Evolutionary conservation across 331 rosid genomes (phyloP), one percentile per base, ranked within the genome.

Genomic region (Rosa hybrid): DNA sequence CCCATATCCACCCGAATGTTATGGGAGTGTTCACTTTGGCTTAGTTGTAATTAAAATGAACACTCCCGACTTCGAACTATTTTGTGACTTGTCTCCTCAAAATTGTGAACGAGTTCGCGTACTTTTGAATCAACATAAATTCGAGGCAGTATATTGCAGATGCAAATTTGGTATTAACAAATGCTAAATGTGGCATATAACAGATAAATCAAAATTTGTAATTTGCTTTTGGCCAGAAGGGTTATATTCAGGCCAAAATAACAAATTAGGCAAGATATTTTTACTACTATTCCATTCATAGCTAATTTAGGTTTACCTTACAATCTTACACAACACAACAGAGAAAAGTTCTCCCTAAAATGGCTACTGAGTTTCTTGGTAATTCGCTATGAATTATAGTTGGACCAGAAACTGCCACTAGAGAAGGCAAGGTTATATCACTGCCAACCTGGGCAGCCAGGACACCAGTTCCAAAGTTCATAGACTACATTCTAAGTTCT

Each of bases 361-460:
- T 80, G 87, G 87, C 88, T 84, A 79, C 85, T 18, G 81, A 77
- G 91, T 87, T 88, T 83, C 83, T 80, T 71, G 77, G 82, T 71
- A 84, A 86, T 83, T 80, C 72, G 84, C 84, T 87, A 86, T 84
- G 81, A 84, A 82, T 83, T 64, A 38, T 84, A 82, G 79, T 73
- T 86, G 80, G 90, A 85, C 92, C 89, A 85, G 87, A 89, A 88
- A 90, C 93, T 93, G 94, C 99, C 99, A 89, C 99, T 78, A 96
- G 99, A 88, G 98, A 93, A 87, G 97, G 97, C 98, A 87, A 81
- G 83, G 81, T 77, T 83, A 88, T 86, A 81, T 20, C 57, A 46
- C 87, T 85, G 94, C 97, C 97, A 88, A 96, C 99, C 99, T 96
- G 99, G 99, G 99, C 98, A 91, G 97, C 91, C 92, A 90, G 94